Base-by-base conservation (phyloP, 1,139 yeast species). In the Nakaseomyces bracarensis region DNA sequence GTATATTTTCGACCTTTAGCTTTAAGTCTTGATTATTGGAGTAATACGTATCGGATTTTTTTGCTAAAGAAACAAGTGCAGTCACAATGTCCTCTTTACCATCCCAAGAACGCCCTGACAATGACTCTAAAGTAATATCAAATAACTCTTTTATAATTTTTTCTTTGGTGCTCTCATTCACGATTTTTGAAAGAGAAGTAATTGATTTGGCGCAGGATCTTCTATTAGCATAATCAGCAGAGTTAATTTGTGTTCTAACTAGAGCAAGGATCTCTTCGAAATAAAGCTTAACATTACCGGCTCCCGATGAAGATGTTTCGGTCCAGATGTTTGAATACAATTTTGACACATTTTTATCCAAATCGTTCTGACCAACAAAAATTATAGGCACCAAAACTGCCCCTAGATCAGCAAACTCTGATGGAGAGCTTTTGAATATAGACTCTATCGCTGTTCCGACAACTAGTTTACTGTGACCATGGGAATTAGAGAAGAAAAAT, bases 91-190 rank as follows among this genome's bases (percentile, higher is more conserved):
- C 63, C 50, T 86, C 96, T 56, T 91, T 91, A 7, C 97, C 97
- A 15, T 72, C 72, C 94, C 96, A 91, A 8, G 93, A 75, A 47
- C 91, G 75, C 0, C 96, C 96, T 43, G 72, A 69, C 46, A 81
- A 71, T 0, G 95, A 77, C 35, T 72, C 74, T 18, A 84, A 57
- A 41, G 87, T 67, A 4, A 79, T 67, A 0, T 66, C 64, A 43
- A 84, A 72, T 19, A 87, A 59, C 15, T 68, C 66, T 1, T 18
- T 56, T 48, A 31, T 38, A 4, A 63, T 53, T 3, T 55, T 49
- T 19, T 55, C 63, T 19, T 58, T 61, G 9, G 60, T 52, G 22
- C 67, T 64, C 11, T 65, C 69, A 37, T 61, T 65, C 13, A 69
- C 49, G 23, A 51, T 57, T 42, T 71, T 67, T 40, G 85, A 72